Conservation (phyloP, 306 rosid genomes). For the Glycyrrhiza uralensis region DNA sequence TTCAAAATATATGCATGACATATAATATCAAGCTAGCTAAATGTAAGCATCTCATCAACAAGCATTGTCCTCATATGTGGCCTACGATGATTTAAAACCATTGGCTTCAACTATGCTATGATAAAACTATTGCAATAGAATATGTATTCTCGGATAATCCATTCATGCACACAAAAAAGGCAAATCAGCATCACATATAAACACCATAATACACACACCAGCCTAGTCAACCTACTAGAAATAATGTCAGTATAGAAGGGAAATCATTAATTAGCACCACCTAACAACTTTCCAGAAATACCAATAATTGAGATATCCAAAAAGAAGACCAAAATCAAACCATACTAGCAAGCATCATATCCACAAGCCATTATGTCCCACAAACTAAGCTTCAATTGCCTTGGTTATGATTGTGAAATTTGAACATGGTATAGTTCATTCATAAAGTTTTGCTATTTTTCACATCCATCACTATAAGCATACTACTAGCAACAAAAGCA, state of each 20-base stretch:
- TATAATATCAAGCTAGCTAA: background rate
- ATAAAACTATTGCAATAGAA: background rate
- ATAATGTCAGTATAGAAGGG: background rate
- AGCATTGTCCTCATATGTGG: background rate
- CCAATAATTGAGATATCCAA: background rate
- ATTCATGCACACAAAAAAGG: background rate
- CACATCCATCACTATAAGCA: background rate
- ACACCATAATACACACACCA: background rate
- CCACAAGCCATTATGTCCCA: background rate
- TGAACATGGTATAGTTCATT: conserved; percentile 1
- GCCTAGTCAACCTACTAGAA: background rate
- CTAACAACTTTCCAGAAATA: background rate
- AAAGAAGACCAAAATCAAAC: background rate
- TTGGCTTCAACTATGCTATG: background rate
- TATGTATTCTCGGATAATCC: background rate
- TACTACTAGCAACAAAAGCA: background rate
- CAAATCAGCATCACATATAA: background rate
- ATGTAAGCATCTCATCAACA: background rate
- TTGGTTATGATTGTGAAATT: background rate
- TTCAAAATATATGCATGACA: background rate
- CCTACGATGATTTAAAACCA: background rate
- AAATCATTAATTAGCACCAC: background rate
- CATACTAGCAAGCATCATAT: background rate
- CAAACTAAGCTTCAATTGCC: conserved; percentile 8
- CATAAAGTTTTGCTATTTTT: background rate